Evolutionary conservation across 371 early-diverging fungal species (phyloP), one percentile per base, ranked within the genome.

Genomic region (Syncephalastrum sp.): DNA sequence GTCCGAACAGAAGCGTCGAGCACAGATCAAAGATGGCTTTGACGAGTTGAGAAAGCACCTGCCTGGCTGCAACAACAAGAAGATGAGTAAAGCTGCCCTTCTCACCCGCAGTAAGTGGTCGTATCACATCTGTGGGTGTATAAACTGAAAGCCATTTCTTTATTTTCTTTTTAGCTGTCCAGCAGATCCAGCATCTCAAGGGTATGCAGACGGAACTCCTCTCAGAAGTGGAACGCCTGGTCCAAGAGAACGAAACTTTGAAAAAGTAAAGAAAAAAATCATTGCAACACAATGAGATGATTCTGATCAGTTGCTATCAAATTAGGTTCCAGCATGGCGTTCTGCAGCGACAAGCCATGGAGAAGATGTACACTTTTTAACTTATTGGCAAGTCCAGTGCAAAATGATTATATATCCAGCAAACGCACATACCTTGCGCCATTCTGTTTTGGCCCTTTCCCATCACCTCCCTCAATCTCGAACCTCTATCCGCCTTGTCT

Each of bases 31-130:
- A 41, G 76, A 75, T 68, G 79, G 79, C 1, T 79, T 79, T 45
- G 79, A 79, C 65, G 79, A 79, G 58, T 60, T 79, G 29, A 62
- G 72, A 58, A 77, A 77, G 42, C 74, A 77, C 54, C 58, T 77
- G 15, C 77, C 77, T 33, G 77, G 77, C n/a, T 77, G 77, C 44
- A 70, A 70, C 47, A 79, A 77, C 57, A 80, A 81, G 54, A 81
- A 82, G 59, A 78, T 82, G 74, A 77, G 78, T 51, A 82, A 82
- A 57, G 82, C 82, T 42, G 69, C 77, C 43, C 59, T 82, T 27
- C 64, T 82, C 42, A 74, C 69, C 21, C 67, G 79, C 71, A 79
- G 80, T 79, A 71, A 56, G 75, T 33, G 5, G 13, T 14, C 14
- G 8, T 29, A 43, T 29, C 23, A n/a, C 41, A 42, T 17, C 12